Evolutionary conservation across 2,329 filamentous ascomycete species (phyloP).

Genomic region (Boeremia lycopersici): DNA sequence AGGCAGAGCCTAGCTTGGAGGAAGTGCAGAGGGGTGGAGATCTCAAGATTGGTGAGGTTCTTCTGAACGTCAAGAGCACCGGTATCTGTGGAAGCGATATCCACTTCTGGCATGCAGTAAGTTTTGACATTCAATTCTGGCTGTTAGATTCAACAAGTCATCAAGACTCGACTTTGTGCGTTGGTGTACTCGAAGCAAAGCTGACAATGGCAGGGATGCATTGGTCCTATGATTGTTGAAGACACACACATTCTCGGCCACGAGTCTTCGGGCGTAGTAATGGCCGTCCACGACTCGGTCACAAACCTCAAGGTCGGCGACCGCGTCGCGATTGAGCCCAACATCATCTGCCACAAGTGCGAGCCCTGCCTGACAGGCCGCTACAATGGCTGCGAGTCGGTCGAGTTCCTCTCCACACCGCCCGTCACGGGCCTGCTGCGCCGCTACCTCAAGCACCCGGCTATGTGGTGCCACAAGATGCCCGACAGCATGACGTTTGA

Average conservation of each 20-base stretch:
- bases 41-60: conserved; percentile 82
- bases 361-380: conserved; percentile 89
- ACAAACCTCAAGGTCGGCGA: conserved; percentile 80
- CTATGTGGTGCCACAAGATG: conserved; percentile 95
- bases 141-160: neutral
- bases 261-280: conserved; percentile 82
- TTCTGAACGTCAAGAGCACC: conserved; percentile 87
- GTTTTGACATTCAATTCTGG: conserved; percentile 1
- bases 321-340: conserved; percentile 74
- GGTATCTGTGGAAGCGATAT: conserved; percentile 97
- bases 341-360: conserved; percentile 89
- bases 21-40: conserved; percentile 71
- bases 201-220: conserved; percentile 63
- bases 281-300: conserved; percentile 83
- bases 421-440: conserved; percentile 85
- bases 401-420: conserved; percentile 88
- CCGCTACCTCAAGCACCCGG: conserved; percentile 93
- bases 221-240: conserved; percentile 92
- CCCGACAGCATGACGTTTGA: conserved; percentile 84
- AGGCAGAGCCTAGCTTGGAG: conserved; percentile 77
- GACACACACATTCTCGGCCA: conserved; percentile 92
- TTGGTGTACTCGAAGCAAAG: neutral
- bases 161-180: neutral
- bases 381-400: conserved; percentile 91
- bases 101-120: conserved; percentile 90